These are phyloP conservation scores for Acephala macrosclerotiorum DNA, from an alignment of 2,329 filamentous ascomycete species.

Conservation along the genomic window DNA sequence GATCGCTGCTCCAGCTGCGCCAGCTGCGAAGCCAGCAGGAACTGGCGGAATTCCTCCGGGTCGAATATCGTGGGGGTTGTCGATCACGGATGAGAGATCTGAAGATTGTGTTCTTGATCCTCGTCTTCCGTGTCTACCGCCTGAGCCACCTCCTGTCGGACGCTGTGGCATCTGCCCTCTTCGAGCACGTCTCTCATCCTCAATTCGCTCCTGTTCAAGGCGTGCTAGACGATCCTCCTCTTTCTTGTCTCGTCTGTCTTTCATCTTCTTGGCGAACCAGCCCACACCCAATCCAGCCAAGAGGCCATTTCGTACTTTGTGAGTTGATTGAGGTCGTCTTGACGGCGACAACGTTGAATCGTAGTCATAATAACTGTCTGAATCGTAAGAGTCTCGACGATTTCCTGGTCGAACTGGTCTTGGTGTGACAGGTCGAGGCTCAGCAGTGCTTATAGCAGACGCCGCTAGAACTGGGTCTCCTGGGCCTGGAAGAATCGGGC, in stretches of 20 bases:
- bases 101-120: slow-evolving; percentile 37
- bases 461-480: slow-evolving; percentile 53
- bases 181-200: slow-evolving; percentile 68
- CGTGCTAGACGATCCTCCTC: slow-evolving; percentile 48
- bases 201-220: slow-evolving; percentile 49
- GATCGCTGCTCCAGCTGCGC: slow-evolving; percentile 32
- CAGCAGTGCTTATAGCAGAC: slow-evolving; percentile 55
- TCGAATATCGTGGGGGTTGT: slow-evolving; percentile 46
- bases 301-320: slow-evolving; percentile 52
- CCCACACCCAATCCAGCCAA: slow-evolving; percentile 71
- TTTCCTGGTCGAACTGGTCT: slow-evolving; percentile 45
- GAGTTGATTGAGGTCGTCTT: slow-evolving; percentile 55
- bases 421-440: slow-evolving; percentile 46
- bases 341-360: slow-evolving; percentile 68
- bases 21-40: slow-evolving; percentile 31
- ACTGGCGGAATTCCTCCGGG: slow-evolving; percentile 51
- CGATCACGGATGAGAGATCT: slow-evolving; percentile 41
- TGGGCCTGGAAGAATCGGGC: slow-evolving; percentile 54
- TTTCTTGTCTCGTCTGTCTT: slow-evolving; percentile 57
- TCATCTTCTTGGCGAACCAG: slow-evolving; percentile 72
- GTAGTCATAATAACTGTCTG: slow-evolving; percentile 61
- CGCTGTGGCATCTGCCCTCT: slow-evolving; percentile 56
- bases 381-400: slow-evolving; percentile 58
- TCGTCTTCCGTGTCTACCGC: slow-evolving; percentile 46
- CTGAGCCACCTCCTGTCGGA: slow-evolving; percentile 70